Conservation (phyloP, 139 green algal genomes). For the Auxenochlorella protothecoides region DNA sequence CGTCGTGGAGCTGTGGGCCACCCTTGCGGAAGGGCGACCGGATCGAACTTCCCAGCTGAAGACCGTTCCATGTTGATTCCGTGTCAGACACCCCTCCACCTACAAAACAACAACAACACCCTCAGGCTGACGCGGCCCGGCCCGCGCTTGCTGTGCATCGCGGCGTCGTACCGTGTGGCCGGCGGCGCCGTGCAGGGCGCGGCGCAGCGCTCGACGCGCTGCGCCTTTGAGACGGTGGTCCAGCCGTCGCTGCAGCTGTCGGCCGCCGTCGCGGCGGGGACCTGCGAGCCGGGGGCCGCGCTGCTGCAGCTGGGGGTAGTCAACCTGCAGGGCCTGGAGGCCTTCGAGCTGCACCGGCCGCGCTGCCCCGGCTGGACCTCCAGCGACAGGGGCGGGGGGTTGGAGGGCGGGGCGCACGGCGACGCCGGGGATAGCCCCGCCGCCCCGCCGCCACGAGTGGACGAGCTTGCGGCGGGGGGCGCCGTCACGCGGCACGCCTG, state of each 20-base stretch:
- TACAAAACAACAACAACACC: neutral
- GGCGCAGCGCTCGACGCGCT: slow-evolving; percentile 5
- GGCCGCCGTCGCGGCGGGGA: slow-evolving; percentile 15
- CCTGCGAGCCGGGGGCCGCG: slow-evolving; percentile 4
- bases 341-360: neutral
- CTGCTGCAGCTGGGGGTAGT: slow-evolving; percentile 18
- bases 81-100: neutral
- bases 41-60: too few relatives aligned
- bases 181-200: neutral
- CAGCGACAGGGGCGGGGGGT: neutral
- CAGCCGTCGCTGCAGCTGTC: slow-evolving; percentile 27
- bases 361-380: neutral
- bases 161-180: too few relatives aligned
- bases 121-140: neutral
- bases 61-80: too few relatives aligned
- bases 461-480: neutral
- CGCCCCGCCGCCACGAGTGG: neutral
- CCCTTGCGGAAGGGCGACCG: too few relatives aligned
- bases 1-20: too few relatives aligned
- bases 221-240: slow-evolving; percentile 10
- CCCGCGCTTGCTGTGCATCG: too few relatives aligned
- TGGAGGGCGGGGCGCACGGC: neutral
- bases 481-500: slow-evolving; percentile 5
- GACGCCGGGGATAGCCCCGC: neutral
- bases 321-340: slow-evolving; percentile 4